phyloP scores from a whole-genome alignment of 1,284 basidiomycete genomes.

The Exobasidium cylindrosporum region DNA sequence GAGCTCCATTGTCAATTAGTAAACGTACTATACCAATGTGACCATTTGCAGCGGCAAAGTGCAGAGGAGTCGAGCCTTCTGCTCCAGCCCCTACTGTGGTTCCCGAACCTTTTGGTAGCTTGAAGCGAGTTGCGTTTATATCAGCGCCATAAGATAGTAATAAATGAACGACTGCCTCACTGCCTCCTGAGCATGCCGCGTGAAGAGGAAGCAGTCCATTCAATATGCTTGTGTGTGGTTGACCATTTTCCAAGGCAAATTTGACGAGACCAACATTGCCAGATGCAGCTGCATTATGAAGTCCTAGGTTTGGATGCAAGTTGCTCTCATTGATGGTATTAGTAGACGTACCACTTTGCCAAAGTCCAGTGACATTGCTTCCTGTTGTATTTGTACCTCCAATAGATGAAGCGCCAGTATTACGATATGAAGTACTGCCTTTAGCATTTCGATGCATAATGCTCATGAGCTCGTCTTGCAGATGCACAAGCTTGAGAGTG shows the following conservation, averaged over 20 bases:
- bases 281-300: conserved; percentile 44
- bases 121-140: conserved; percentile 35
- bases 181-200: conserved; percentile 45
- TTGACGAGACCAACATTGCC: conserved; percentile 50
- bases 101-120: not conserved
- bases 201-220: conserved; percentile 51
- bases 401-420: not conserved
- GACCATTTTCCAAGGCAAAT: conserved; percentile 49
- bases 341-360: too few species aligned
- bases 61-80: conserved; percentile 48
- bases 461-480: too few species aligned
- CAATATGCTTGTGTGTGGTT: conserved; percentile 38
- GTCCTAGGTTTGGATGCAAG: conserved; percentile 23
- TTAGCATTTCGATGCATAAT: not conserved
- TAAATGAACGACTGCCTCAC: conserved; percentile 35
- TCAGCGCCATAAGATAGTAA: conserved; percentile 49
- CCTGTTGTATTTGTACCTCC: not conserved
- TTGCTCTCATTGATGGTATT: not conserved
- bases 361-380: not conserved
- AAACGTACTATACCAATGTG: conserved; percentile 41
- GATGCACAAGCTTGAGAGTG: too few species aligned
- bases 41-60: conserved; percentile 52
- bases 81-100: conserved; percentile 24
- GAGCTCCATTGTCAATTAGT: conserved; percentile 44
- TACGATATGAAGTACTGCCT: not conserved